Base-by-base conservation (phyloP, 805 yeast genomes). In the Clavispora santaluciae region DNA sequence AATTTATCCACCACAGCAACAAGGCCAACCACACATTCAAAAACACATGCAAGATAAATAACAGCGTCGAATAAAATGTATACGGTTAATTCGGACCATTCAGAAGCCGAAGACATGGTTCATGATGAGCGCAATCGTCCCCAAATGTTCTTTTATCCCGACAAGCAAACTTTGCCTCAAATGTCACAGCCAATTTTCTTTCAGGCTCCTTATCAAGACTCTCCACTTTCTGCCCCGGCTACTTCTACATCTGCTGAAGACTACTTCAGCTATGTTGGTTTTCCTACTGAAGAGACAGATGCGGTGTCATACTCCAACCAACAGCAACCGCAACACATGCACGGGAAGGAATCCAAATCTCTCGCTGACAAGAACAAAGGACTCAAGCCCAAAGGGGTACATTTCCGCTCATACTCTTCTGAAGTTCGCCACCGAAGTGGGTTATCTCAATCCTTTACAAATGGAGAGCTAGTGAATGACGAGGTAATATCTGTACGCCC, bases 141-240 rank as follows among this genome's bases (percentile, higher is more conserved):
- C 9, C 24, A n/a, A 12, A 22, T 33, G 35, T 21, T 33, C 12
- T 30, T 36, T 8, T 26, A 25, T 30, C 22, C 20, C 6, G 31
- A 28, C 16, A 28, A 28, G 31, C 31, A 28, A 15, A 28, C 18
- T 20, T 28, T 28, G 20, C 31, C 31, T 9, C 31, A 28, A 28
- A 28, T 28, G 31, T 18, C 20, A 15, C 31, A 20, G 20, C 31
- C 31, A 15, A 28, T 20, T 3, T 28, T 28, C 16, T 28, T 16
- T 12, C 20, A 15, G 7, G 5, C 20, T 9, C 29, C n/a, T 8
- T 15, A 7, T 9, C 31, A 22, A 5, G 18, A 24, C 10, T 33
- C 28, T 15, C 30, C 42, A 7, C 13, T 34, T 17, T 34, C 38
- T 9, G 42, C 35, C 5, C 42, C 42, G 13, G 42, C 42, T 5